Percentiles rank a stretch among this genome's conserved stretches.
These are phyloP conservation scores for Kentomonas sorsogonicus DNA, from an alignment of 208 protist species.

Conservation along the genomic window DNA sequence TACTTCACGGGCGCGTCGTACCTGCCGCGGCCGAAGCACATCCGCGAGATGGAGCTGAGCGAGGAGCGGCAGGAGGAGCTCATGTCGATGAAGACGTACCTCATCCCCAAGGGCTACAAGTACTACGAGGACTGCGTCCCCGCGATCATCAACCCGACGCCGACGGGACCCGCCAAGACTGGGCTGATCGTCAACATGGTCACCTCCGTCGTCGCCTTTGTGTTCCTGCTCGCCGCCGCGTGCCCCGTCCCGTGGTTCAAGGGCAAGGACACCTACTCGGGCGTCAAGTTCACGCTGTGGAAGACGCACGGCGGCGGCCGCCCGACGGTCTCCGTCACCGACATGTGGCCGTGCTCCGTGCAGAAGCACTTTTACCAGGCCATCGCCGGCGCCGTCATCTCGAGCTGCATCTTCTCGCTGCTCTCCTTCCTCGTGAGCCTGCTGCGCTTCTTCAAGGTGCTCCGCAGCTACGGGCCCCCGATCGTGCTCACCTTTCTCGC, in stretches of 20 bases:
- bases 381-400: conserved; percentile 41
- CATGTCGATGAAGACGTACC: conserved; percentile 34
- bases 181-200: conserved; percentile 37
- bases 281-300: conserved; percentile 36
- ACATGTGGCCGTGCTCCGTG: conserved; percentile 27
- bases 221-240: conserved; percentile 30
- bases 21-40: conserved; percentile 37
- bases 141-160: conserved; percentile 27
- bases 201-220: conserved; percentile 28
- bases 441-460: conserved; percentile 23
- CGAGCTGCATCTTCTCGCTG: conserved; percentile 30
- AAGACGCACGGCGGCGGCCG: conserved; percentile 22
- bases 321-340: conserved; percentile 11
- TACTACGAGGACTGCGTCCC: conserved; percentile 37
- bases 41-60: conserved; percentile 28
- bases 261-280: conserved; percentile 46
- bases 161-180: conserved; percentile 16
- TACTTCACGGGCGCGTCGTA: conserved; percentile 41
- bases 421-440: conserved; percentile 26
- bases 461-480: conserved; percentile 41
- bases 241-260: conserved; percentile 55
- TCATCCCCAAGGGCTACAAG: conserved; percentile 55
- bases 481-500: conserved; percentile 44
- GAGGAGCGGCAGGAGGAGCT: conserved; percentile 32
- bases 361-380: conserved; percentile 63